Base-by-base conservation (phyloP, 306 rosid species). In the Parietaria judaica region DNA sequence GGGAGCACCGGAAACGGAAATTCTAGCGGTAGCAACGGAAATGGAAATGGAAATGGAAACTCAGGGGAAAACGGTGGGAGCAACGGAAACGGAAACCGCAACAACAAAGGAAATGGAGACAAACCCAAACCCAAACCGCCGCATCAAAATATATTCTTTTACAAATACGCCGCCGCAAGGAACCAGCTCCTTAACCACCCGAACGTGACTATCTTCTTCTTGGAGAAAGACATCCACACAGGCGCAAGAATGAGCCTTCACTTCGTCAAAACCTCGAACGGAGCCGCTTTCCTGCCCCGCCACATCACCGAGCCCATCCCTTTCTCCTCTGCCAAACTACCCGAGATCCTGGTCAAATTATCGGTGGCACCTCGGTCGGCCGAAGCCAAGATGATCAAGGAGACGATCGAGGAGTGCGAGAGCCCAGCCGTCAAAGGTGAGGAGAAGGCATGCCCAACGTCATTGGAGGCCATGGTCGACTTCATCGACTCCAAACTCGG, bases 391-490 rank as follows among this genome's bases (percentile, higher is more conserved):
- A 82, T 92, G 70, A 81, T 92, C 36, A 11, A 38, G 51, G 86
- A 79, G 12, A 70, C 94, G 0, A 41, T 88, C 47, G 54, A n/a
- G 5, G 96, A 88, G 15, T 92, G 99, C 68, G 99, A 92, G 80
- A 70, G 99, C 4, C 76, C 68, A 0, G 87, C 99, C 0, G 77
- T 81, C 43, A 56, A n/a, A 0, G 96, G 94, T 1, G 96, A 92
- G 80, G 84, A 90, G 0, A 92, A 92, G 35, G 82, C 94, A n/a
- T 92, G 96, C 78, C 90, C 88, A 0, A 86, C 81, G 0, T 92
- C 96, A 0, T 56, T 75, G 9, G 99, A 92, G 72, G 96, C 88
- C 65, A 84, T 88, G 99, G 78, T 92, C 38, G 99, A 92, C 62
- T 92, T 92, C 13, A 83, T 90, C 4, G 86, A 90, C 16, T 74